Conservation (phyloP, 306 rosid species). For the Sicyos edulis region DNA sequence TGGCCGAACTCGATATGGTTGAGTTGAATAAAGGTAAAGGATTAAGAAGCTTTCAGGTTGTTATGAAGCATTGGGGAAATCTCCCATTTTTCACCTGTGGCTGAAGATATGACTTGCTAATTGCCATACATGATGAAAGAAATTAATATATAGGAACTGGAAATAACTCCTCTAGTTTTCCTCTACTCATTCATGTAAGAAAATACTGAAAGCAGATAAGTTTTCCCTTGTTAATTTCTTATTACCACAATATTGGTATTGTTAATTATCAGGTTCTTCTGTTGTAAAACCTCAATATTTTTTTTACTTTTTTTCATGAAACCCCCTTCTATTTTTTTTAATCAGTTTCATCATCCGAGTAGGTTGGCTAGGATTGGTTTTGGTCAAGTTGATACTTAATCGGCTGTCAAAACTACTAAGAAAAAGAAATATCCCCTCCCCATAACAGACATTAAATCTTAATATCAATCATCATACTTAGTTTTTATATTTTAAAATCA, state of each 20-base stretch:
- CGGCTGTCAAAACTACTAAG: background rate
- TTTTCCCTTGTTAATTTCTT: background rate
- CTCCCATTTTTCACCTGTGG: conserved; percentile 10
- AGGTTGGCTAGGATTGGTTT: background rate
- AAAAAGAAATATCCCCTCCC: too few species aligned
- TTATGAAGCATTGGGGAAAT: conserved; percentile 1
- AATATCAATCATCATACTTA: too few species aligned
- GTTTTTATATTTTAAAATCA: too few species aligned
- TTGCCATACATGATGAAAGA: background rate
- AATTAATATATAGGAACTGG: background rate
- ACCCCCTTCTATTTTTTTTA: background rate
- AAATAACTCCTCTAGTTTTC: conserved; percentile 6
- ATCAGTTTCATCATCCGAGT: background rate
- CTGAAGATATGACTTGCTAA: background rate
- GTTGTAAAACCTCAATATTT: background rate
- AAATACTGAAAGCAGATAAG: background rate
- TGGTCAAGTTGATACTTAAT: background rate
- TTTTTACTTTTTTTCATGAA: too few species aligned
- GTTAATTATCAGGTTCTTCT: background rate
- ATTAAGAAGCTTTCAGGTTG: conserved; percentile 8
- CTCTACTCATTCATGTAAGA: background rate
- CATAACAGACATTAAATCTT: too few species aligned
- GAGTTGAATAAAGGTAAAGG: conserved; percentile 10
- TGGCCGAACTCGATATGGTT: background rate
- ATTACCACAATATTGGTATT: background rate